Base-by-base conservation (phyloP, 2,329 filamentous ascomycete genomes). In the Cryphonectria naterciae region DNA sequence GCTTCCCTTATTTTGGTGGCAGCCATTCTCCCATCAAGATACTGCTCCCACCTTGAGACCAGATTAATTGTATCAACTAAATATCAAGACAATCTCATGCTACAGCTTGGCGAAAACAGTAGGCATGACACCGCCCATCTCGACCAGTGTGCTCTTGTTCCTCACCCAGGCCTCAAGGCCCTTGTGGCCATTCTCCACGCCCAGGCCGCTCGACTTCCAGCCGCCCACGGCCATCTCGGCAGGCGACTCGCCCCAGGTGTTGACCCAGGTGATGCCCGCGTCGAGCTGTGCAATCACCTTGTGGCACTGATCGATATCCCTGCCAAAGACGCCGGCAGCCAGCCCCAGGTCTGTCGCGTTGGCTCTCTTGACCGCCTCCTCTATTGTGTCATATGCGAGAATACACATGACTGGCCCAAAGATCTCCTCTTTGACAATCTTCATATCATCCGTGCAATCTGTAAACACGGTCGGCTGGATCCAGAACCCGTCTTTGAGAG, bases 211-310 rank as follows among this genome's bases (percentile, higher is more conserved):
- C 86, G 92, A 87, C 84, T 97, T 97, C 94, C 94, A 97, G 0
- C 94, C 94, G 13, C 94, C 94, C 0, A 97, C 94, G 2, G 92
- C 92, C 94, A 97, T 97, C 84, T 97, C 94, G 0, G 94, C 93
- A 0, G 94, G 94, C 65, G 88, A 91, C 83, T 97, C 94, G n/a
- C 94, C 94, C 94, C 94, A 97, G 0, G 93, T 94, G 80, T 97
- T 97, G 67, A 97, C 86, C 94, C 94, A 97, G 1, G 93, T 97
- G 77, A 97, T 97, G 46, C 94, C 94, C 0, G 93, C 93, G 78
- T 97, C 87, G 6, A 97, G 83, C 77, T 88, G 86, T 35, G 87
- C 86, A 58, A 95, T 85, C 0, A 95, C 87, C 60, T 87, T 84
- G 77, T 97, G 93, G 69, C 92, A 94, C 64, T 86, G 78, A 75